Evolutionary conservation across 768 basidiomycete species (phyloP), one percentile per base, ranked within the genome.

Genomic region (Hygrophorus pudorinus): DNA sequence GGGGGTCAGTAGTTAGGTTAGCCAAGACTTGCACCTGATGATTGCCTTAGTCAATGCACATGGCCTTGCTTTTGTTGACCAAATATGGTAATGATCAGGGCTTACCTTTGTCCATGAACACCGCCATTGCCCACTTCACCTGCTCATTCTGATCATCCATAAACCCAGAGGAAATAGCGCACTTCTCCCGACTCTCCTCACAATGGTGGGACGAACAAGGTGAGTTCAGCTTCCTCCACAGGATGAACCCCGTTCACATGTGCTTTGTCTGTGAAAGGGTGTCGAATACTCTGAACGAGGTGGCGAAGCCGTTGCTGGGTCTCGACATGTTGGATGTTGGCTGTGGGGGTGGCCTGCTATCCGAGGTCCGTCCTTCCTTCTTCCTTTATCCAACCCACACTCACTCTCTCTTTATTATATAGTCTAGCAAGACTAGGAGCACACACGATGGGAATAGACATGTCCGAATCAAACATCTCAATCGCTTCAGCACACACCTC

Each of bases 121-220:
- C n/a, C n/a, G n/a, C n/a, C n/a, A n/a, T n/a, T n/a, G n/a, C n/a
- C n/a, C n/a, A n/a, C n/a, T n/a, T n/a, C n/a, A n/a, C n/a, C n/a
- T n/a, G n/a, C 16, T 18, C 42, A 10, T 28, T 21, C 12, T 43
- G 37, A 9, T 72, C 70, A 18, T 71, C 81, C 2, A 73, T 91
- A 54, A 92, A 94, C 58, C 58, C 71, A 0, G 72, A 70, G 42
- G 93, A 97, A 63, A 85, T 96, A 30, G 79, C 84, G 0, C 87
- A 89, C 60, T 96, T 97, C 60, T 89, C 92, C 2, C 71, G 74
- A 20, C 78, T 96, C 4, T 88, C 90, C 2, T 79, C 84, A n/a
- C 71, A 80, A 56, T 97, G 93, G 93, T 97, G 93, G 92, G 81
- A 93, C 61, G 89, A 94, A 57, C 75, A 71, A 14, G 93, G 94